Evolutionary conservation across 2,329 filamentous ascomycete genomes (phyloP), one percentile per base, ranked within the genome.

Genomic region (Coniella lustricola): DNA sequence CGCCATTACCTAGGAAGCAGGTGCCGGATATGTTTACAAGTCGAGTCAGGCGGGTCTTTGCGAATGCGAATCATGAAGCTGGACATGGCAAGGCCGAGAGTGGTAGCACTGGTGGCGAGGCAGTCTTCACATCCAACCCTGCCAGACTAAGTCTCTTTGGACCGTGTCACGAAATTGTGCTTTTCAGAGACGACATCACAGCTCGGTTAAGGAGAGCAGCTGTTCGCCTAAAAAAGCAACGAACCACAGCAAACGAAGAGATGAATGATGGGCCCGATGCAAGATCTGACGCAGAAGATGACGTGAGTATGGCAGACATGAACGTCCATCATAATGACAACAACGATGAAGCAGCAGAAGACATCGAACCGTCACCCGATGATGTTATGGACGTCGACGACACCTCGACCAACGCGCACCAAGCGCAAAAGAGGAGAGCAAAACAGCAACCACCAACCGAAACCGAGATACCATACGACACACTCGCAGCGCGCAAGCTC

Each of bases 1-100:
- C 79, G 1, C 79, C 84, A 0, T 62, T 91, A 10, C 88, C 88
- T 0, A 70, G 84, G 9, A 83, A 84, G 55, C 68, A 77, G 0
- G 78, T 98, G 2, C 93, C 93, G 1, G 86, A 91, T 7, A 72
- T 96, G 57, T 98, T 98, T 67, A 97, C 91, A 0, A 91, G 84
- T 29, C 77, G 93, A 14, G 77, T 98, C 37, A 83, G 87, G 56
- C 78, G 91, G 36, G 86, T 81, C 0, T 94, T 98, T 59, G 81
- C 83, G 0, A 73, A 79, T 2, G 89, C 89, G 7, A 93, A 93
- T 56, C 73, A 81, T 2, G 88, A 93, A 57, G 69, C 74, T 0
- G 79, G 25, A 29, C 25, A 29, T 10, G 25, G 79, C 44, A 71
- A 66, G 49, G 59, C 59, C 14, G 59, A 49, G 39, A 65, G 72